Evolutionary conservation across 2,329 filamentous ascomycete genomes (phyloP), one percentile per base, ranked within the genome.

Genomic region (Talaromyces islandicus): DNA sequence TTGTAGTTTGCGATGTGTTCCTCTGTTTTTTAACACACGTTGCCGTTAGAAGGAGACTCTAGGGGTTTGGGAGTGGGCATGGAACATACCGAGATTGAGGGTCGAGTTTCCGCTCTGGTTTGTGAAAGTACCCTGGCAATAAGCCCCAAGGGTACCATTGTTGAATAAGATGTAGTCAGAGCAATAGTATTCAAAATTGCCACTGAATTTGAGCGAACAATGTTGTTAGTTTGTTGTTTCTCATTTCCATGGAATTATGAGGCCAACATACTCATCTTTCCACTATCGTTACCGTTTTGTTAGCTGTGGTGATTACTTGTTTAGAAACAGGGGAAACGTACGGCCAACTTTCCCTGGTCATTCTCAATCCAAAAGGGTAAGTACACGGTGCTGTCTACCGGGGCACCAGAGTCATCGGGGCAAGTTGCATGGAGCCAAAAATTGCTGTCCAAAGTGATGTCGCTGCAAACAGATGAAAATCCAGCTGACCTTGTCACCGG

Each of bases 1-100:
- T 62, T 41, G 38, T 63, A 63, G 48, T 64, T 63, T 29, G 61
- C 61, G 32, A 64, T 64, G 32, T 63, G 58, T 30, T 64, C 55
- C 62, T 64, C 63, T 64, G 29, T 19, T 19, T 35, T 7, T 6
- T 3, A 7, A 11, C 12, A 24, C 27, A 14, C 19, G 3, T 14
- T 46, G 11, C 3, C 2, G 3, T 43, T 7, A 17, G 9, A 41
- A 29, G 32, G 7, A 10, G 12, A 24, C 3, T 1, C 3, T 30
- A 2, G 17, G 14, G 7, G 21, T n/a, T 6, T 29, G 29, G 14
- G 19, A n/a, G n/a, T n/a, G n/a, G n/a, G n/a, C n/a, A 19, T 27
- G 14, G 32, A 46, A 17, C 9, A 9, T 46, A 60, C 59, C 48
- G 25, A 60, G 54, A 21, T 54, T 29, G 6, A 57, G 19, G 11